Conservation (phyloP, 768 basidiomycete genomes). For the Boletus edulis region DNA sequence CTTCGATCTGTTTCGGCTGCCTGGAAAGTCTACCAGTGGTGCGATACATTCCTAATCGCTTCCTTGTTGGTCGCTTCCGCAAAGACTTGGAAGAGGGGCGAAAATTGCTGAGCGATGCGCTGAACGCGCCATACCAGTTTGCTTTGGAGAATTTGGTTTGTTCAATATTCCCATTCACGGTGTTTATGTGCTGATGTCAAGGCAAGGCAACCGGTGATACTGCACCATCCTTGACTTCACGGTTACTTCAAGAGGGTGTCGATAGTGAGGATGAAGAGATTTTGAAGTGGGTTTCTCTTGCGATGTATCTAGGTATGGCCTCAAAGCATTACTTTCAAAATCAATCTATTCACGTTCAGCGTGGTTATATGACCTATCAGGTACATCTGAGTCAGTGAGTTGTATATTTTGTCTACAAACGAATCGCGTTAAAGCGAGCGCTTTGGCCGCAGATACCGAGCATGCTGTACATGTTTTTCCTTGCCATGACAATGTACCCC, state of each 20-base stretch:
- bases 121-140: not conserved
- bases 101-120: not conserved
- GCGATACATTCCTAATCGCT: conserved; percentile 13
- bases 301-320: conserved; percentile 10
- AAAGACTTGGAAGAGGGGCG: conserved; percentile 1
- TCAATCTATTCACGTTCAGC: not conserved
- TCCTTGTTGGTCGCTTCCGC: conserved; percentile 12
- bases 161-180: not conserved
- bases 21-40: not conserved
- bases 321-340: not conserved
- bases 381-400: conserved; percentile 9
- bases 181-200: not conserved
- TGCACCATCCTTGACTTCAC: conserved; percentile 6
- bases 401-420: conserved; percentile 18
- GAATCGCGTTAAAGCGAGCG: not conserved
- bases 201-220: not conserved
- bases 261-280: conserved; percentile 2
- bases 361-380: conserved; percentile 19
- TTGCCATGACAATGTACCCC: conserved; percentile 13
- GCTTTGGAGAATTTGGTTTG: conserved; percentile 13
- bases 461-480: conserved; percentile 13
- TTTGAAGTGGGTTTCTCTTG: conserved; percentile 10
- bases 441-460: conserved; percentile 13
- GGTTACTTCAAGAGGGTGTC: not conserved
- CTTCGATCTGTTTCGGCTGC: too few relatives aligned